Evolutionary conservation across 352 stramenopile genomes (phyloP).

Genomic region (Globisporangium cylindrosporum): DNA sequence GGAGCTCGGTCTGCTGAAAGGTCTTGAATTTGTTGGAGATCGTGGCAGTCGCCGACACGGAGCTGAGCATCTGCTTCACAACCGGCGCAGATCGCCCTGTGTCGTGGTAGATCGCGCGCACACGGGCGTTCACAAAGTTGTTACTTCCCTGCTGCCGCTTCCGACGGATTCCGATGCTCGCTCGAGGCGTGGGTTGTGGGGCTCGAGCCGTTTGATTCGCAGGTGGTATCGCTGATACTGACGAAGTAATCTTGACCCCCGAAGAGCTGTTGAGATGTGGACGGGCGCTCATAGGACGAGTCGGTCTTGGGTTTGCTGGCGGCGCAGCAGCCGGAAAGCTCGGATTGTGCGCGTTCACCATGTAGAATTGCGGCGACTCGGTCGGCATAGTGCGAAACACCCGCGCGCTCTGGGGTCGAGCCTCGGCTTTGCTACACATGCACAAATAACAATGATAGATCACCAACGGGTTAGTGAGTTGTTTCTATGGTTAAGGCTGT

Average conservation of each 20-base stretch:
- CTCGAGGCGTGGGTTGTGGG: background rate
- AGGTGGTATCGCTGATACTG: background rate
- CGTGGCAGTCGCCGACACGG: slow-evolving; percentile 23
- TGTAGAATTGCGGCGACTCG: slow-evolving; percentile 56
- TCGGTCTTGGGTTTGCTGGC: slow-evolving; percentile 8
- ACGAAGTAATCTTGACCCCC: background rate
- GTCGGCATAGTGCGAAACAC: slow-evolving; percentile 32
- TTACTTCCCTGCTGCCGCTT: slow-evolving; percentile 29
- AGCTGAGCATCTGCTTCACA: slow-evolving; percentile 21
- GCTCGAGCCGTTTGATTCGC: slow-evolving; percentile 8
- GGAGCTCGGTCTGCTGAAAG: slow-evolving; percentile 54
- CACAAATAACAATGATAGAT: background rate
- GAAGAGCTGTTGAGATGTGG: slow-evolving; percentile 21
- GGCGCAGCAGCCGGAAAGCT: slow-evolving; percentile 11
- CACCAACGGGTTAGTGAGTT: background rate
- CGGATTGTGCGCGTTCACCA: slow-evolving; percentile 43
- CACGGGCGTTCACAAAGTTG: slow-evolving; percentile 36
- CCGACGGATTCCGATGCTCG: slow-evolving; percentile 23
- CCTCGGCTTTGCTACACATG: slow-evolving; percentile 28
- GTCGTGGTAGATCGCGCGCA: slow-evolving; percentile 52
- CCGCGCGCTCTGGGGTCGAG: slow-evolving; percentile 40
- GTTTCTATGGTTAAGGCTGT: too few relatives aligned
- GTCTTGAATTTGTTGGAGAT: slow-evolving; percentile 36
- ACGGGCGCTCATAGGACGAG: slow-evolving; percentile 42
- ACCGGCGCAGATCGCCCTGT: slow-evolving; percentile 21